These are phyloP conservation scores for Sporothrix mexicana DNA, from an alignment of 2,329 filamentous ascomycete species.

Conservation along the genomic window DNA sequence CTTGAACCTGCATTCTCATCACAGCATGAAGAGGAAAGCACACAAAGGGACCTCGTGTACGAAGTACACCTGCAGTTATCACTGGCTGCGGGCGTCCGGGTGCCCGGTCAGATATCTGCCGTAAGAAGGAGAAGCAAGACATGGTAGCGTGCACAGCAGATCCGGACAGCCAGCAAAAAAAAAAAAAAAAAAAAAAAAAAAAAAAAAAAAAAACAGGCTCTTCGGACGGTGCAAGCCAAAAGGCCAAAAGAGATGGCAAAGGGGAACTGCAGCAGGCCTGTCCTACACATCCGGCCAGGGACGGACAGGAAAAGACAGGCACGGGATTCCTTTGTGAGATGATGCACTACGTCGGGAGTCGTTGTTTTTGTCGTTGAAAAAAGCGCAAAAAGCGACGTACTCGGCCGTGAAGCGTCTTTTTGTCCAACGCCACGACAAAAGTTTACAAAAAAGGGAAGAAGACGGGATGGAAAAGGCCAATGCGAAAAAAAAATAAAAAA, in stretches of 20 bases:
- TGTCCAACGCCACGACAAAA: not conserved
- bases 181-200: no score
- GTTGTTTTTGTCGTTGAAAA: not conserved
- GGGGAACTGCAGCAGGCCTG: not conserved
- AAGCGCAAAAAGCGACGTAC: not conserved
- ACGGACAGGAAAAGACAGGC: not conserved
- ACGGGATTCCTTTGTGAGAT: not conserved
- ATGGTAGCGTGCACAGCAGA: slow-evolving; percentile 6
- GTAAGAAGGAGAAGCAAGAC: not conserved
- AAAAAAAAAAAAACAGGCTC: no score
- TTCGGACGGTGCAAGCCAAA: not conserved
- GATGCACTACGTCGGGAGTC: not conserved
- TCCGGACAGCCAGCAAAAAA: not conserved
- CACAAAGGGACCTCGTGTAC: slow-evolving; percentile 5
- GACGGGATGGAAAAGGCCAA: not conserved
- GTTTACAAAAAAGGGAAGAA: not conserved
- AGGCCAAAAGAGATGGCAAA: not conserved
- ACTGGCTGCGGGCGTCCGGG: not conserved
- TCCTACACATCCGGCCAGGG: slow-evolving; percentile 1
- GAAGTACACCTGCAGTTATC: not conserved
- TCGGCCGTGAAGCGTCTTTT: not conserved
- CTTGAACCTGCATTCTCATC: not conserved
- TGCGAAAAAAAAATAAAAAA: no score
- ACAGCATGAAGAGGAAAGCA: not conserved
- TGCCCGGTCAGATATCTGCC: not conserved